Evolutionary conservation across 371 early-diverging fungal genomes (phyloP).

Genomic region (Vairimorpha necatrix): DNA sequence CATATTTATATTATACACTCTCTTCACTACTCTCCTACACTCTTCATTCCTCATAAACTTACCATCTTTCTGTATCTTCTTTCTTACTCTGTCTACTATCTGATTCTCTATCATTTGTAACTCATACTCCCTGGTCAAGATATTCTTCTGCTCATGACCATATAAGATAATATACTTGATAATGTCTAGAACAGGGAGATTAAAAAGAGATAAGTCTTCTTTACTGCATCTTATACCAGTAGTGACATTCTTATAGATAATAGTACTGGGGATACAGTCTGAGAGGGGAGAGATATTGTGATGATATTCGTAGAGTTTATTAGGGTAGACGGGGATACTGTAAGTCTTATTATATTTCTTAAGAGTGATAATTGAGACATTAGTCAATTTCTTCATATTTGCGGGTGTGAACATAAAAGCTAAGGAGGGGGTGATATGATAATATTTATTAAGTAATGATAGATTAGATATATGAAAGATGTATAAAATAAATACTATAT

Average conservation of each 20-base stretch:
- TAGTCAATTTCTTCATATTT: constrained; percentile 59
- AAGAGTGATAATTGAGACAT: constrained; percentile 53
- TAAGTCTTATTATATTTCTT: constrained; percentile 54
- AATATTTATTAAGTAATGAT: too few relatives aligned
- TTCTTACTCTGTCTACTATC: constrained; percentile 48
- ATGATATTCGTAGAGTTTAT: constrained; percentile 63
- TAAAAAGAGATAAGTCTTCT: constrained; percentile 32
- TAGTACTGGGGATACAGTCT: constrained; percentile 47
- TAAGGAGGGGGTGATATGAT: not conserved
- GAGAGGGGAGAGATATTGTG: constrained; percentile 35
- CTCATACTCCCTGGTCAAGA: constrained; percentile 53
- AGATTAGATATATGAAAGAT: too few relatives aligned
- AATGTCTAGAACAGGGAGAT: constrained; percentile 26
- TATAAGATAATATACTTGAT: constrained; percentile 50
- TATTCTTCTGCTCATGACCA: constrained; percentile 58
- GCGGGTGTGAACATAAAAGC: constrained; percentile 61
- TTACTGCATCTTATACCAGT: constrained; percentile 53
- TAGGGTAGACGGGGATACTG: constrained; percentile 60
- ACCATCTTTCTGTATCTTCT: constrained; percentile 34
- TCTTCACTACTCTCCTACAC: constrained; percentile 38
- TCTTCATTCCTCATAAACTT: constrained; percentile 17
- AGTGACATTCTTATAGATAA: constrained; percentile 57
- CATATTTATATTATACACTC: constrained; percentile 26
- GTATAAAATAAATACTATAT: not conserved
- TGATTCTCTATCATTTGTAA: constrained; percentile 43